Evolutionary conservation across 768 basidiomycete species (phyloP).

Genomic region (Neoboletus magnificus): DNA sequence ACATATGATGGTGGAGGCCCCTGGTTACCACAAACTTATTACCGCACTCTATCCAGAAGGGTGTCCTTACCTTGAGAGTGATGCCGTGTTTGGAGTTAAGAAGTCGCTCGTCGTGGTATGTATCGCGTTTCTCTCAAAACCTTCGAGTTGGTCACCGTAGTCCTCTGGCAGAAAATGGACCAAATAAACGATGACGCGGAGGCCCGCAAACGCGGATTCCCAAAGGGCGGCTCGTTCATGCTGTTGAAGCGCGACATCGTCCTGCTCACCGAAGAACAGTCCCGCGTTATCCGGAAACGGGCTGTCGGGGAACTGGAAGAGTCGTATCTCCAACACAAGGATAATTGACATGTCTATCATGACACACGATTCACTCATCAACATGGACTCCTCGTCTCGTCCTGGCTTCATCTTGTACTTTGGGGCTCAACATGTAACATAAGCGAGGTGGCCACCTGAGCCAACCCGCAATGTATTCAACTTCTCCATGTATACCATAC

Average conservation of each 20-base stretch:
- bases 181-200: constrained; percentile 52
- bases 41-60: constrained; percentile 76
- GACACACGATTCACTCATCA: background rate
- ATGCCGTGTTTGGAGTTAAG: constrained; percentile 82
- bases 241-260: constrained; percentile 46
- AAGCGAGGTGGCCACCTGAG: background rate
- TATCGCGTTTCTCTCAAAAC: constrained; percentile 2
- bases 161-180: constrained; percentile 43
- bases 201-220: constrained; percentile 50
- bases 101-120: constrained; percentile 71
- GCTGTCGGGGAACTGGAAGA: constrained; percentile 10
- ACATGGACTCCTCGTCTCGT: background rate
- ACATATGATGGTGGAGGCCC: constrained; percentile 69
- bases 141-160: background rate
- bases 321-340: background rate
- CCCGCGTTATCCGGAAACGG: constrained; percentile 27
- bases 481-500: background rate
- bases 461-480: background rate
- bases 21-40: constrained; percentile 66
- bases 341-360: background rate
- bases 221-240: constrained; percentile 45
- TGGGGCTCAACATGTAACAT: background rate
- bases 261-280: constrained; percentile 42
- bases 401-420: background rate
- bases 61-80: constrained; percentile 62